Evolutionary conservation across 441 rosid species (phyloP).

Genomic region (Rhodomyrtus psidioides): DNA sequence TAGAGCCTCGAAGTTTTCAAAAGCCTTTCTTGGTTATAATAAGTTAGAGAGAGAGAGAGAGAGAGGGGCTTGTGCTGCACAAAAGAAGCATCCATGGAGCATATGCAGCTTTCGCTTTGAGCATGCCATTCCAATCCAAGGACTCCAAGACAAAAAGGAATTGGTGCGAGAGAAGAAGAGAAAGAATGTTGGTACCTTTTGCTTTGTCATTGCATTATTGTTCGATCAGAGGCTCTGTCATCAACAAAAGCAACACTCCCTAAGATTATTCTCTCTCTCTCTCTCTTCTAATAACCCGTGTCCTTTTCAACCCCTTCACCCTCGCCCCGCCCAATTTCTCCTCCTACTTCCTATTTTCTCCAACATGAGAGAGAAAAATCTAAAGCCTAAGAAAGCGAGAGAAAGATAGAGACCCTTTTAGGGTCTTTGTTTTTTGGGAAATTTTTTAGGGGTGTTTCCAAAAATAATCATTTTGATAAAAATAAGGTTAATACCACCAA

Average conservation of each 20-base stretch:
- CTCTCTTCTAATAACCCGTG: constrained; percentile 23
- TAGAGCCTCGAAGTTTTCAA: constrained; percentile 9
- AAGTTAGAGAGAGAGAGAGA: not conserved
- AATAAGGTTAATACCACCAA: too few species aligned
- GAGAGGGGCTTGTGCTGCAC: not conserved
- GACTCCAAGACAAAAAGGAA: constrained; percentile 35
- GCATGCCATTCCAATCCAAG: constrained; percentile 74
- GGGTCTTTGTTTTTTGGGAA: not conserved
- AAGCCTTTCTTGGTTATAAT: not conserved
- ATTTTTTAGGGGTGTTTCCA: not conserved
- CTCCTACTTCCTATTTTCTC: constrained; percentile 2
- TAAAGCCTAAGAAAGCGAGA: not conserved
- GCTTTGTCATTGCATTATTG: constrained; percentile 25
- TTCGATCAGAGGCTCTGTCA: constrained; percentile 20
- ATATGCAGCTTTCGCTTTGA: constrained; percentile 46
- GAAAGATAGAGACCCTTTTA: not conserved
- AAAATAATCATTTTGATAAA: not conserved
- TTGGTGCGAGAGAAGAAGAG: not conserved
- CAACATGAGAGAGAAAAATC: constrained; percentile 9
- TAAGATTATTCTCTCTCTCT: constrained; percentile 29
- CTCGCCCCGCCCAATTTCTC: not conserved
- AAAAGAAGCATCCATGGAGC: constrained; percentile 34
- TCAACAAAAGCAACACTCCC: constrained; percentile 8
- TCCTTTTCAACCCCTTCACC: constrained; percentile 2
- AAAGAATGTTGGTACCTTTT: constrained; percentile 15